phyloP scores from a whole-genome alignment of 768 basidiomycete genomes.

The Macrocybe gigantea region DNA sequence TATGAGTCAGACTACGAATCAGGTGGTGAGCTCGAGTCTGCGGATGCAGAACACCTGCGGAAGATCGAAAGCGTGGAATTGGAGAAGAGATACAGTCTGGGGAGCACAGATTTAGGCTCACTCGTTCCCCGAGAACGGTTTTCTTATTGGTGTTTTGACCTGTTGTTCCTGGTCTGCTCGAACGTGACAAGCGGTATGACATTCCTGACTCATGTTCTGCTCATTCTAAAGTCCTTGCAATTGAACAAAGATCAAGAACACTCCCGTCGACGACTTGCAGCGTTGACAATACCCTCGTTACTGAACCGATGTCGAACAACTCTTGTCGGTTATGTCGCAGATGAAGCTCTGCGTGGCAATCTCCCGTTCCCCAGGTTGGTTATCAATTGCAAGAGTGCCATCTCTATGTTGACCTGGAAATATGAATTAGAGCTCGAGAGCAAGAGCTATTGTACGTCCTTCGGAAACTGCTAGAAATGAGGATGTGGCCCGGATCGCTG shows the following conservation, averaged over 20 bases:
- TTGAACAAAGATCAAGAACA: conserved; percentile 47
- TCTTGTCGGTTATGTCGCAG: conserved; percentile 73
- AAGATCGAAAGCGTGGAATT: conserved; percentile 30
- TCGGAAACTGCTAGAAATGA: conserved; percentile 64
- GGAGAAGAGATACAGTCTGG: conserved; percentile 33
- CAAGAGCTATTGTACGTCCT: conserved; percentile 87
- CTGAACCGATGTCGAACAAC: conserved; percentile 70
- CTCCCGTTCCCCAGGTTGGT: conserved; percentile 80
- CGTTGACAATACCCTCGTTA: conserved; percentile 64
- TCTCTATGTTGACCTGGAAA: neutral
- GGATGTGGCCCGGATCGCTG: conserved; percentile 70
- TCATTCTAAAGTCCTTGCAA: no score
- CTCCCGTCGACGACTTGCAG: conserved; percentile 62
- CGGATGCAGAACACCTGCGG: conserved; percentile 7
- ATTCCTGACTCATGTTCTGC: no score
- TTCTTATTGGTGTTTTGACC: conserved; percentile 89
- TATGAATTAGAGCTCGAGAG: conserved; percentile 53
- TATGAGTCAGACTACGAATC: conserved; percentile 29
- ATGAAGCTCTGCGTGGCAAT: conserved; percentile 77
- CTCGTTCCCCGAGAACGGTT: conserved; percentile 76
- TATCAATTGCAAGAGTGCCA: neutral
- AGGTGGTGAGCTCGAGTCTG: neutral
- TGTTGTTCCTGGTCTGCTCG: conserved; percentile 78
- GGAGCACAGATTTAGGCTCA: conserved; percentile 53
- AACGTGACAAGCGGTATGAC: conserved; percentile 51